Conservation (phyloP, 2,329 filamentous ascomycete species). For the Hirsutella rhossiliensis region DNA sequence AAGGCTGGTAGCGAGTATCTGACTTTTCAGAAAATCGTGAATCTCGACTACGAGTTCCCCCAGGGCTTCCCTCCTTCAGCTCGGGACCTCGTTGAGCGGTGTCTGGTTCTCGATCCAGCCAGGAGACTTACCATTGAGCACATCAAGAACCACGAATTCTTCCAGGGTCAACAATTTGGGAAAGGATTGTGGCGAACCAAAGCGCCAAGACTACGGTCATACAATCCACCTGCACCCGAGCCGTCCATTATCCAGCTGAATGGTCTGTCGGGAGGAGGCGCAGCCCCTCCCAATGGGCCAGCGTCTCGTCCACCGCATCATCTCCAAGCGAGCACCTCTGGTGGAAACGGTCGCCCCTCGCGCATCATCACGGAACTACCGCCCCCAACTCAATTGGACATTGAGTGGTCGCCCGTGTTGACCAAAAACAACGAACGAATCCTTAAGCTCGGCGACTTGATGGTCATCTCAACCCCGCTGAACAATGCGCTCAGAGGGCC, state of each 20-base stretch:
- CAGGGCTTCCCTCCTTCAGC: constrained; percentile 76
- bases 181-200: constrained; percentile 80
- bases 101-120: constrained; percentile 78
- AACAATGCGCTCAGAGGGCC: constrained; percentile 63
- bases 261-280: constrained; percentile 25
- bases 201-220: constrained; percentile 75
- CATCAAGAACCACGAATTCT: constrained; percentile 94
- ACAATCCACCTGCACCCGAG: constrained; percentile 65
- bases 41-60: constrained; percentile 87
- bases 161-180: constrained; percentile 76
- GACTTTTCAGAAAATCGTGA: constrained; percentile 97
- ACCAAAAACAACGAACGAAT: constrained; percentile 89
- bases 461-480: constrained; percentile 69
- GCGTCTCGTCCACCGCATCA: constrained; percentile 18
- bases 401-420: constrained; percentile 95
- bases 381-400: constrained; percentile 91
- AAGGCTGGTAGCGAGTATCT: constrained; percentile 93
- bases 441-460: constrained; percentile 80
- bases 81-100: constrained; percentile 77
- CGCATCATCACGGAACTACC: constrained; percentile 89
- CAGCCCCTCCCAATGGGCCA: constrained; percentile 13
- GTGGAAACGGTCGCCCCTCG: constrained; percentile 48
- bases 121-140: constrained; percentile 84
- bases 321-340: constrained; percentile 24
- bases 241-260: constrained; percentile 65